phyloP scores from a whole-genome alignment of 805 yeast species.

The Wickerhamiella sergipiensis region DNA sequence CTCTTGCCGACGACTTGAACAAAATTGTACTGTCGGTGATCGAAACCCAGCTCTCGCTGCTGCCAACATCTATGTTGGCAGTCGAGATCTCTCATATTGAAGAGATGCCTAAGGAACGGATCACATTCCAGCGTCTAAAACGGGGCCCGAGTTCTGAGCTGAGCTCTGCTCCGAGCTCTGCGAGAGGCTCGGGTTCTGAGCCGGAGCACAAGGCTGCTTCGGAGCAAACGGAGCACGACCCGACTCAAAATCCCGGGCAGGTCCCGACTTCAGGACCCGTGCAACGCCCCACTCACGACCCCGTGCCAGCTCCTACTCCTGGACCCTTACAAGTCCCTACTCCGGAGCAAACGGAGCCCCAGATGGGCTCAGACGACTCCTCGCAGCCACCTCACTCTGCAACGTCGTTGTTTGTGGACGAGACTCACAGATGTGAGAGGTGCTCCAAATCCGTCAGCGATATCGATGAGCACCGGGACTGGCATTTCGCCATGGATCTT shows the following conservation, averaged over 20 bases:
- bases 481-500: slow-evolving; percentile 28
- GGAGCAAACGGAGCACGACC: no score
- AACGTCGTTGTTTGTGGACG: slow-evolving; percentile 12
- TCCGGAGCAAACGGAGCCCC: no score
- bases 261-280: no score
- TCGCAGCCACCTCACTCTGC: no score
- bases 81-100: slow-evolving; percentile 12
- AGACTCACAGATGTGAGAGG: slow-evolving; percentile 16
- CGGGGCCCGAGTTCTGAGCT: no score
- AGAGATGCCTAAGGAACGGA: slow-evolving; percentile 12
- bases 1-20: background rate
- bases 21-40: slow-evolving; percentile 7
- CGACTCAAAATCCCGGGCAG: no score
- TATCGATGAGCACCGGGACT: slow-evolving; percentile 26
- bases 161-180: no score
- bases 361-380: background rate
- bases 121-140: slow-evolving; percentile 3
- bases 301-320: no score
- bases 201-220: no score
- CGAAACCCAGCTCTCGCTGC: background rate
- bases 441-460: slow-evolving; percentile 16
- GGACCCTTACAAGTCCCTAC: no score
- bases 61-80: slow-evolving; percentile 12
- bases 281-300: no score
- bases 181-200: no score